phyloP scores from a whole-genome alignment of 306 rosid genomes.

The Psophocarpus tetragonolobus region DNA sequence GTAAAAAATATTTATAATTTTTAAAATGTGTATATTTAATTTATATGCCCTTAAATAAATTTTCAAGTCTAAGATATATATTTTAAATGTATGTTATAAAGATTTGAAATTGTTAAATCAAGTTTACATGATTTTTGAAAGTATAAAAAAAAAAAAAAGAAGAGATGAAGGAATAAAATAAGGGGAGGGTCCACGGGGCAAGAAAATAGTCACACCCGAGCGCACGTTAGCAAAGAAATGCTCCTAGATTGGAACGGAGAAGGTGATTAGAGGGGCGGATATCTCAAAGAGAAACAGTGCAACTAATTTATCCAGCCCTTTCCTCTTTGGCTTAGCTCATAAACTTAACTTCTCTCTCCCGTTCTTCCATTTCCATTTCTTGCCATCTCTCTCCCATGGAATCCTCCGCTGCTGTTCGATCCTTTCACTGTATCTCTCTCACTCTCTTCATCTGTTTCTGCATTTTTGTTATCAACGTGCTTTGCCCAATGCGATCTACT shows the following conservation, averaged over 20 bases:
- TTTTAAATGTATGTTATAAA: no score
- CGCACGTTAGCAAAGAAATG: slow-evolving; percentile 46
- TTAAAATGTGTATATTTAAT: no score
- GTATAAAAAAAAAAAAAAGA: no score
- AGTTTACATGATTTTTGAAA: no score
- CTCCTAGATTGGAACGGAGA: slow-evolving; percentile 46
- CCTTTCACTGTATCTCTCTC: slow-evolving; percentile 66
- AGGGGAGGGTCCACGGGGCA: slow-evolving; percentile 2
- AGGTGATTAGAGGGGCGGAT: slow-evolving; percentile 64
- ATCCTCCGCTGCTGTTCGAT: slow-evolving; percentile 66
- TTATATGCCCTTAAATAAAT: no score
- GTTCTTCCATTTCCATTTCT: slow-evolving; percentile 24
- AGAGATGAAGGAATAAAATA: no score
- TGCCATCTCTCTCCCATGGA: slow-evolving; percentile 53
- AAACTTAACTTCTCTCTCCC: neutral
- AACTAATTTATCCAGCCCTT: slow-evolving; percentile 22
- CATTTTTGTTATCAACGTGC: neutral
- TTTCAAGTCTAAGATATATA: no score
- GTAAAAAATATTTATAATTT: no score
- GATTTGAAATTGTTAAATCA: no score
- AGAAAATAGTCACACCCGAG: slow-evolving; percentile 20
- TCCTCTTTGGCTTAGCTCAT: neutral
- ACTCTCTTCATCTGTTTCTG: slow-evolving; percentile 25
- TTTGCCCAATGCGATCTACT: neutral
- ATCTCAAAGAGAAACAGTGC: slow-evolving; percentile 48